Conservation (phyloP, 371 early-diverging fungal genomes). For the Apophysomyces variabilis region DNA sequence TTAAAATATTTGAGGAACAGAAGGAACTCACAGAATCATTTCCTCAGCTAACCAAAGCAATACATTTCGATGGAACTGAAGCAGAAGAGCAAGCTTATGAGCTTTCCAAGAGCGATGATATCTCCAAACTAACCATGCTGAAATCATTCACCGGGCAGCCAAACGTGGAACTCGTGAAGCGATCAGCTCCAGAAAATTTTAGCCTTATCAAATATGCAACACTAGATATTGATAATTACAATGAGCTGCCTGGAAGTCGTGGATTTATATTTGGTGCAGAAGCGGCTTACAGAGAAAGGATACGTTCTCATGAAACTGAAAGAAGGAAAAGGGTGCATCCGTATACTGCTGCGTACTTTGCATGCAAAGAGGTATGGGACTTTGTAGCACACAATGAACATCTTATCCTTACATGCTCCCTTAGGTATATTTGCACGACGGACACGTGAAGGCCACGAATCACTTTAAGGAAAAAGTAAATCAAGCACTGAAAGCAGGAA, state of each 20-base stretch:
- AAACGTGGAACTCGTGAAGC: neutral
- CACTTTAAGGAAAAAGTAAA: no score
- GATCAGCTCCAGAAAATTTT: neutral
- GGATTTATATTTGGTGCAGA: neutral
- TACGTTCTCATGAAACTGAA: no score
- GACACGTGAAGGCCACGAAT: no score
- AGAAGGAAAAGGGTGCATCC: no score
- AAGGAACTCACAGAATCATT: neutral
- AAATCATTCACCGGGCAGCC: neutral
- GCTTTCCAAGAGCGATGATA: neutral
- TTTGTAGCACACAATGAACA: no score
- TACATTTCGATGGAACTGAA: neutral
- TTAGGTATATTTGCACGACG: no score
- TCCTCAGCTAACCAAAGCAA: neutral
- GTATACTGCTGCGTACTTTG: no score
- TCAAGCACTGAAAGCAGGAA: no score
- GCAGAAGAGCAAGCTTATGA: neutral
- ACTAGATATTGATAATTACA: neutral
- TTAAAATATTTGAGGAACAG: neutral
- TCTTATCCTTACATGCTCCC: no score
- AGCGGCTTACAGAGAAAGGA: neutral
- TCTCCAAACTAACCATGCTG: neutral
- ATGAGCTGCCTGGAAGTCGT: neutral
- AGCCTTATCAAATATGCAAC: neutral
- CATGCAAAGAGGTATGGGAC: no score